Conservation (phyloP, 805 yeast genomes). For the Priceomyces castillae region DNA sequence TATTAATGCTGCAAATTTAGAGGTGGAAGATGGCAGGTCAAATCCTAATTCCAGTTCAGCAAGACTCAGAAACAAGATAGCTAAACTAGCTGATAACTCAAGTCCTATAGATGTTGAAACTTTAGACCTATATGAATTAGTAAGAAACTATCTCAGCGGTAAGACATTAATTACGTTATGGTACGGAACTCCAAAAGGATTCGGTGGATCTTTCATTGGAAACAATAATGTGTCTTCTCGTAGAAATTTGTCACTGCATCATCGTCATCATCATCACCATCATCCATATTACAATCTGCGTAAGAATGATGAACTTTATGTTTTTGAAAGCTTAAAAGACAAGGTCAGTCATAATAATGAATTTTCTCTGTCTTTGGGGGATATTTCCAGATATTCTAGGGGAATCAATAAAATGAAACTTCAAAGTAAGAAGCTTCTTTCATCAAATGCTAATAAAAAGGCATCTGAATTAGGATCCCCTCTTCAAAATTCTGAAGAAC, state of each 20-base stretch:
- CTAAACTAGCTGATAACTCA: constrained; percentile 32
- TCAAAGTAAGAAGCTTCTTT: constrained; percentile 4
- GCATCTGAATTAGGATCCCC: neutral
- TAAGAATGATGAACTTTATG: constrained; percentile 1
- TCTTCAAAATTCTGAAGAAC: neutral
- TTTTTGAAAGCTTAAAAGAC: constrained; percentile 35
- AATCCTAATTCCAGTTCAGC: constrained; percentile 19
- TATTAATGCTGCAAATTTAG: constrained; percentile 23
- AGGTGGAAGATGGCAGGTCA: constrained; percentile 15
- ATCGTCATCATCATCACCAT: constrained; percentile 7
- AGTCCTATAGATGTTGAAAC: constrained; percentile 42
- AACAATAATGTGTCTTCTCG: constrained; percentile 4
- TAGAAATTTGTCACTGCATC: constrained; percentile 2
- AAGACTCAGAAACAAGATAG: constrained; percentile 31
- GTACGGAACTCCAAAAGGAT: constrained; percentile 17
- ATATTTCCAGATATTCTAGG: constrained; percentile 27
- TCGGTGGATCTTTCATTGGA: neutral
- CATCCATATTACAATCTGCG: neutral
- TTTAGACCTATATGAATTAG: constrained; percentile 34
- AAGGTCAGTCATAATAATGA: constrained; percentile 20
- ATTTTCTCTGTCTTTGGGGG: constrained; percentile 14
- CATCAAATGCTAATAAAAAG: constrained; percentile 1
- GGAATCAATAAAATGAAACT: constrained; percentile 36
- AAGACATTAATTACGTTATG: constrained; percentile 33
- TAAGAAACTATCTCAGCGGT: constrained; percentile 30